phyloP scores from a whole-genome alignment of 495 filamentous ascomycete species.

The Evernia prunastri region DNA sequence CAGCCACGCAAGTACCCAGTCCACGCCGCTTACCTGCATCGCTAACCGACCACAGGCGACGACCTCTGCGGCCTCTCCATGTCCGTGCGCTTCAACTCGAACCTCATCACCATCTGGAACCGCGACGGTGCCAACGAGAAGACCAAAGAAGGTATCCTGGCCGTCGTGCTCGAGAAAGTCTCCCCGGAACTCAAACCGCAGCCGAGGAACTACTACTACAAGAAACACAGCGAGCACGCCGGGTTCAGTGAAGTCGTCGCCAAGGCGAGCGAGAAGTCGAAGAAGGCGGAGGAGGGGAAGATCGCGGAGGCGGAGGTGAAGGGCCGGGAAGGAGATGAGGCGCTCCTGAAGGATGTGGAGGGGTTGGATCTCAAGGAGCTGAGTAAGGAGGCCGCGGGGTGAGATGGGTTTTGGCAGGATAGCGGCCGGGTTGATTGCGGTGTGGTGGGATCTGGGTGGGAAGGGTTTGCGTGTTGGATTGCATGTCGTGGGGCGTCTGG shows the following conservation, averaged over 20 bases:
- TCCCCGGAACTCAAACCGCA: constrained; percentile 61
- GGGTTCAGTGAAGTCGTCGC: constrained; percentile 42
- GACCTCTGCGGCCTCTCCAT: constrained; percentile 66
- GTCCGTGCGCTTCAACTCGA: constrained; percentile 57
- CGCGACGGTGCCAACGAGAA: constrained; percentile 65
- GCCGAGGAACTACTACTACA: constrained; percentile 63
- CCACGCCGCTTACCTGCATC: background rate
- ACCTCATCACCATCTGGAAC: constrained; percentile 84
- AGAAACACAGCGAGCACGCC: constrained; percentile 52
- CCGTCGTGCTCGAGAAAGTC: constrained; percentile 61
- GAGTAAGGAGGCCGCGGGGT: background rate
- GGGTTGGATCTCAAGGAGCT: background rate
- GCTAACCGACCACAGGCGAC: constrained; percentile 49
- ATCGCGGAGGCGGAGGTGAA: background rate
- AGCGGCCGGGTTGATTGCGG: background rate
- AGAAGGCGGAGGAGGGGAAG: constrained; percentile 16
- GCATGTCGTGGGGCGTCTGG: background rate
- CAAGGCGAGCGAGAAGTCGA: constrained; percentile 10
- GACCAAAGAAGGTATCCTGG: constrained; percentile 63
- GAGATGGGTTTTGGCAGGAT: background rate
- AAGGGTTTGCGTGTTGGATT: background rate
- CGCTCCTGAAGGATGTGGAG: constrained; percentile 8
- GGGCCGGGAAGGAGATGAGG: background rate
- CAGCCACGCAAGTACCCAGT: constrained; percentile 52
- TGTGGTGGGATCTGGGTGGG: background rate